Conservation (phyloP, 345 rosid species). For the Murraya paniculata region DNA sequence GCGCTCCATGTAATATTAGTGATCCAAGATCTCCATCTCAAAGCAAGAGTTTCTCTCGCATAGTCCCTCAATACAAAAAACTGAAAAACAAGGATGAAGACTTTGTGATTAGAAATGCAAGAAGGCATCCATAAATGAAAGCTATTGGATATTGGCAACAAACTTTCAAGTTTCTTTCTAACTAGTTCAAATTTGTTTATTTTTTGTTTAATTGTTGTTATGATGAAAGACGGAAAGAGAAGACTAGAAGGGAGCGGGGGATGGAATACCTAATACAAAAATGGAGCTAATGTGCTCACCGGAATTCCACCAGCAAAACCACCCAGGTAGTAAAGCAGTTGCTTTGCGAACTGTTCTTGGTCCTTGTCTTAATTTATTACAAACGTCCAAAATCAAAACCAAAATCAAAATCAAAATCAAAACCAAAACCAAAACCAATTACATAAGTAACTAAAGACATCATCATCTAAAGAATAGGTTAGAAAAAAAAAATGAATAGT, state of each 20-base stretch:
- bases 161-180: neutral
- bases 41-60: slow-evolving; percentile 71
- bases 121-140: neutral
- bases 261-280: slow-evolving; percentile 28
- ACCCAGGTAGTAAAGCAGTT: slow-evolving; percentile 79
- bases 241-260: neutral
- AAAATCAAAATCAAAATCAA: neutral
- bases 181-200: neutral
- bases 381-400: neutral
- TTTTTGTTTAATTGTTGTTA: neutral
- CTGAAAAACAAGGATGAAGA: slow-evolving; percentile 34
- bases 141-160: neutral
- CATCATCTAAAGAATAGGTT: neutral
- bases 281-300: slow-evolving; percentile 54
- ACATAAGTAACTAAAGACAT: neutral
- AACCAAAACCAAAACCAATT: neutral
- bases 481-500: neutral
- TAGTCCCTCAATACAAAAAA: slow-evolving; percentile 91
- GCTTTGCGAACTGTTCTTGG: slow-evolving; percentile 86
- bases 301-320: slow-evolving; percentile 93
- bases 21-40: slow-evolving; percentile 99
- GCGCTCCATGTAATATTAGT: slow-evolving; percentile 80
- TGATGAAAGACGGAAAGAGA: neutral
- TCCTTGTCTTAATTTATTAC: slow-evolving; percentile 60
- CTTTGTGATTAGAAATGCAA: neutral